Base-by-base conservation (phyloP, 495 filamentous ascomycete species). In the Talaromyces thailandensis region DNA sequence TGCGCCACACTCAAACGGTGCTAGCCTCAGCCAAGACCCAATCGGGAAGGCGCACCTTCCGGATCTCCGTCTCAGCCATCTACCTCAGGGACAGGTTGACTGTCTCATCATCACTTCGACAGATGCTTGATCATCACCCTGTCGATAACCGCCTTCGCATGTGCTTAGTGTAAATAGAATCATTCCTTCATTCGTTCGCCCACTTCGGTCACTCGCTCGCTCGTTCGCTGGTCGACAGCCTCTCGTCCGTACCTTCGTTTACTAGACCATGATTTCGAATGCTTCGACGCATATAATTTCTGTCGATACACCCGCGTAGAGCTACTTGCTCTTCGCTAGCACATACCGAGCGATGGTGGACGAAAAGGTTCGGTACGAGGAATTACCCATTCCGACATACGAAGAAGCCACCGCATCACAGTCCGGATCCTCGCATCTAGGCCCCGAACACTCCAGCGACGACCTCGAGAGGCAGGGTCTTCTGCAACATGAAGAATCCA, bases 331-430 rank as follows among this genome's bases (percentile, higher is more conserved):
- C 65, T 60, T 64, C 63, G 62, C 75, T 51, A 32, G 40, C 26
- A 57, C 50, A 25, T 53, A 28, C 23, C 2, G 28, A 16, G 66
- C 69, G 66, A 85, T 86, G 82, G 73, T 78, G 66, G 79, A 82
- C 76, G 82, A 85, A 64, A 86, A 86, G 73, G 76, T 77, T 63
- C 71, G 83, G 24, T 87, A 88, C 73, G 83, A 87, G 67, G 72
- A 81, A 56, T 82, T 91, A 60, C 93, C 94, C 21, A 96, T 98
- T 74, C 93, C 93, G 8, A 86, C 88, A 43, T 98, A 98, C 81
- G 93, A 97, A 73, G 94, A 98, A 78, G 92, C 94, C 60, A 86
- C 76, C 62, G 82, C 80, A 37, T 85, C 82, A 24, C 82, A 81
- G 51, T 81, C 85, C 18, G 75, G 76, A 43, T 88, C 86, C 45